Evolutionary conservation across 345 rosid species (phyloP).

Genomic region (Barbarea vulgaris): DNA sequence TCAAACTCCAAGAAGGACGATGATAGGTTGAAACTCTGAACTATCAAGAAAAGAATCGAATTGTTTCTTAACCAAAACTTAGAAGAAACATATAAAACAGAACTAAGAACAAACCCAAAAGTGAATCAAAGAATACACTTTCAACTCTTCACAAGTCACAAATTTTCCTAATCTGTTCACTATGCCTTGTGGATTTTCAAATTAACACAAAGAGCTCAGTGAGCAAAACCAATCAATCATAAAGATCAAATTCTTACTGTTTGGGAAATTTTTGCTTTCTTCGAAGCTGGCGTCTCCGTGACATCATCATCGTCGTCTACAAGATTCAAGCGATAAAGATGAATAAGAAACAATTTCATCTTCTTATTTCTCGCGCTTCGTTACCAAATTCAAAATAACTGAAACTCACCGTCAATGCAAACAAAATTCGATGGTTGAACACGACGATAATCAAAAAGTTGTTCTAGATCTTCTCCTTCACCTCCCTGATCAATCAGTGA

Average conservation of each 20-base stretch:
- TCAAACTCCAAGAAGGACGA: neutral
- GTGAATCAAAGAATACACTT: conserved; percentile 5
- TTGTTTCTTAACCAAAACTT: neutral
- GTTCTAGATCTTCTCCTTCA: conserved; percentile 67
- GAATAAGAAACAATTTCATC: neutral
- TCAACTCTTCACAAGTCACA: neutral
- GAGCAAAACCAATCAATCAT: conserved; percentile 2
- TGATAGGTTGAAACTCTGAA: neutral
- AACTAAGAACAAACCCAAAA: neutral
- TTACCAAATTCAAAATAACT: neutral
- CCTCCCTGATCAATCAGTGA: conserved; percentile 44
- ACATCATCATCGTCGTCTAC: conserved; percentile 41
- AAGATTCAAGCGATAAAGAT: neutral
- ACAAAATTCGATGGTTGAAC: conserved; percentile 62
- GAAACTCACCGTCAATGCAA: conserved; percentile 51
- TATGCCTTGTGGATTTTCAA: neutral
- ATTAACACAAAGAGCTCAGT: neutral
- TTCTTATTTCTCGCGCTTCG: neutral
- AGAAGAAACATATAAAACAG: neutral
- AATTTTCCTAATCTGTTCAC: neutral
- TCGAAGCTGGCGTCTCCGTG: conserved; percentile 19
- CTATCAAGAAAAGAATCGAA: neutral
- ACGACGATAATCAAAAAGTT: conserved; percentile 72
- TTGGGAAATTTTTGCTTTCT: conserved; percentile 24
- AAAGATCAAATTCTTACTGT: conserved; percentile 20